A percentile compares a stretch with the other conserved stretches of the same genome.
Conservation (phyloP, 2,329 filamentous ascomycete genomes). For the Fusarium ramigenum region DNA sequence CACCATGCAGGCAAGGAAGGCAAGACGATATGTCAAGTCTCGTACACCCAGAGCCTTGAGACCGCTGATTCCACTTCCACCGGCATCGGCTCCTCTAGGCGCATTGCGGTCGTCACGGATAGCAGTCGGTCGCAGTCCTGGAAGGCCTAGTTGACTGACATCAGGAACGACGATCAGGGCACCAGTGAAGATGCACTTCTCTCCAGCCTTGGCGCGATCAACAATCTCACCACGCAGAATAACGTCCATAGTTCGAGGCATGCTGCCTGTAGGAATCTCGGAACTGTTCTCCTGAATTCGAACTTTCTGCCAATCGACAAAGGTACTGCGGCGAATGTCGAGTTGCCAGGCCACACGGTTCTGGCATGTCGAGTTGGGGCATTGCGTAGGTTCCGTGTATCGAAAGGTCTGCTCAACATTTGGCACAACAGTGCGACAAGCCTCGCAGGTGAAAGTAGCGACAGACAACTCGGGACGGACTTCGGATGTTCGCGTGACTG, state of each 20-base stretch:
- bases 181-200: slow-evolving; percentile 98
- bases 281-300: slow-evolving; percentile 98
- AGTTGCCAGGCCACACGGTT: slow-evolving; percentile 94
- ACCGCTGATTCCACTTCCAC: slow-evolving; percentile 85
- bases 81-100: slow-evolving; percentile 78
- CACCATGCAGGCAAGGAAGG: slow-evolving; percentile 98
- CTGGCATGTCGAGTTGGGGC: slow-evolving; percentile 85
- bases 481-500: slow-evolving; percentile 95
- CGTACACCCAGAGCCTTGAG: slow-evolving; percentile 93
- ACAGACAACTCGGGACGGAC: slow-evolving; percentile 92
- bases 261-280: slow-evolving; percentile 97
- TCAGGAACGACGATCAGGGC: slow-evolving; percentile 96
- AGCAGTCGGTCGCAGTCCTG: slow-evolving; percentile 83
- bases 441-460: slow-evolving; percentile 91
- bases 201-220: slow-evolving; percentile 94
- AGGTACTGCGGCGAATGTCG: slow-evolving; percentile 97
- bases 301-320: slow-evolving; percentile 99
- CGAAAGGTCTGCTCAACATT: slow-evolving; percentile 98
- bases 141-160: slow-evolving; percentile 92
- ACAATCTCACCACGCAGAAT: slow-evolving; percentile 97
- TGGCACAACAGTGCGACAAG: slow-evolving; percentile 82
- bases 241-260: slow-evolving; percentile 98
- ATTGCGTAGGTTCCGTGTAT: slow-evolving; percentile 96
- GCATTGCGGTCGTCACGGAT: slow-evolving; percentile 83
- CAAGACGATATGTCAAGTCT: slow-evolving; percentile 92